phyloP scores from a whole-genome alignment of 768 basidiomycete genomes.

The Rhodotorula paludigena region DNA sequence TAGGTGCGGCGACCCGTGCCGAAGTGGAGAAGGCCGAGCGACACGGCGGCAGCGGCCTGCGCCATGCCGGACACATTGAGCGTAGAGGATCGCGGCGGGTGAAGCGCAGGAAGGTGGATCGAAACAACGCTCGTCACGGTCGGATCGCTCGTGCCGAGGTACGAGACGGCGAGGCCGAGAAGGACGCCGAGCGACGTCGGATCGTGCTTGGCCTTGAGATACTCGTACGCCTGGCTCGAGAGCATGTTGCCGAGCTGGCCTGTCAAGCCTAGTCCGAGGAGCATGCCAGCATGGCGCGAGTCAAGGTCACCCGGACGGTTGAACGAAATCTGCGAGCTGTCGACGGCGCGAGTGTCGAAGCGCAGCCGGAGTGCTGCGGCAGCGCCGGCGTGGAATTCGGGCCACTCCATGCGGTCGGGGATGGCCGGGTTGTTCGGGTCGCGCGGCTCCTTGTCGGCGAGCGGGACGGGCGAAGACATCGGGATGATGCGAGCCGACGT shows the following conservation, averaged over 20 bases:
- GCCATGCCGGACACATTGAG: slow-evolving; percentile 85
- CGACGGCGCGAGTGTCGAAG: slow-evolving; percentile 61
- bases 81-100: slow-evolving; percentile 78
- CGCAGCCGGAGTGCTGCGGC: slow-evolving; percentile 82
- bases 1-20: slow-evolving; percentile 81
- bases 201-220: slow-evolving; percentile 93
- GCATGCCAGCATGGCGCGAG: slow-evolving; percentile 91
- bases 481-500: slow-evolving; percentile 47
- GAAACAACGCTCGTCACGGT: slow-evolving; percentile 87
- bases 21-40: slow-evolving; percentile 82
- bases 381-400: slow-evolving; percentile 97
- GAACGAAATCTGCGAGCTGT: slow-evolving; percentile 90
- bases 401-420: slow-evolving; percentile 70
- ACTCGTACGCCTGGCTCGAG: slow-evolving; percentile 84
- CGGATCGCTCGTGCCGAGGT: slow-evolving; percentile 74
- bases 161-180: slow-evolving; percentile 86
- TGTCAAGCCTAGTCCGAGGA: slow-evolving; percentile 83
- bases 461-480: slow-evolving; percentile 36
- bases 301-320: slow-evolving; percentile 83
- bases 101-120: slow-evolving; percentile 85
- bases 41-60: slow-evolving; percentile 79
- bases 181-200: slow-evolving; percentile 88
- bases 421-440: slow-evolving; percentile 1
- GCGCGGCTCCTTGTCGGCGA: slow-evolving; percentile 34
- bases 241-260: slow-evolving; percentile 80